Percentiles rank a stretch among this genome's conserved stretches.
These are phyloP conservation scores for Fusarium robinianum DNA, from an alignment of 2,329 filamentous ascomycete genomes.

Conservation along the genomic window DNA sequence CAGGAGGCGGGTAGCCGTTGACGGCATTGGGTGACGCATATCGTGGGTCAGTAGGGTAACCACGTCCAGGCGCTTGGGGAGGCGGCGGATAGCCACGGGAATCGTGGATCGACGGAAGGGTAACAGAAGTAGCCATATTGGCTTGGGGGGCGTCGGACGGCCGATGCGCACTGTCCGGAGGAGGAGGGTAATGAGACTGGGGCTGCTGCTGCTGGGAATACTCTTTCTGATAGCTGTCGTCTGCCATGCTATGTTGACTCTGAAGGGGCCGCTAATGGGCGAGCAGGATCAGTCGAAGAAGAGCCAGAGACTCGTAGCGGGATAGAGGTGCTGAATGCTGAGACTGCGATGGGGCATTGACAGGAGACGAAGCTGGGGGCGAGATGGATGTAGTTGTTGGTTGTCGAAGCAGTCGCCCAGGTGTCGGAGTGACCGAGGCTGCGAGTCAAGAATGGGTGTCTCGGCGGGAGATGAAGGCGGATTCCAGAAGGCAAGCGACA, in stretches of 20 bases:
- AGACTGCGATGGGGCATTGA: conserved; percentile 30
- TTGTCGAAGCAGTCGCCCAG: conserved; percentile 8
- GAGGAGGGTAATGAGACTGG: conserved; percentile 45
- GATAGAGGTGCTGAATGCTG: conserved; percentile 9
- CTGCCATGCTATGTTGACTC: conserved; percentile 45
- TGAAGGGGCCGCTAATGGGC: conserved; percentile 35
- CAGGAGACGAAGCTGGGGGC: too few species aligned
- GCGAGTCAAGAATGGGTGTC: conserved; percentile 34
- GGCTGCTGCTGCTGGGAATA: conserved; percentile 45
- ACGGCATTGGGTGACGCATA: conserved; percentile 51
- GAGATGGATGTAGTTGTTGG: conserved; percentile 7
- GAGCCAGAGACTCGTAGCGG: conserved; percentile 17
- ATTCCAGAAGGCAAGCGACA: conserved; percentile 34
- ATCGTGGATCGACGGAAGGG: conserved; percentile 57
- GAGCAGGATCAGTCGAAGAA: conserved; percentile 26
- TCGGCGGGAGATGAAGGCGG: conserved; percentile 33
- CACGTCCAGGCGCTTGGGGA: conserved; percentile 39
- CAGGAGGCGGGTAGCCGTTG: conserved; percentile 53
- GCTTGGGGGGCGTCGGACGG: conserved; percentile 36
- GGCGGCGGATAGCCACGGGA: conserved; percentile 44
- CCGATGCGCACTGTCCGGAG: conserved; percentile 48
- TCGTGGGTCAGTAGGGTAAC: conserved; percentile 42
- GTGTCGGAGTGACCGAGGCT: conserved; percentile 23
- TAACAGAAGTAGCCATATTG: conserved; percentile 52
- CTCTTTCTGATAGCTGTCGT: conserved; percentile 46